Evolutionary conservation across 75 land plant species (phyloP).

Genomic region (Pseudotsuga menziesii): DNA sequence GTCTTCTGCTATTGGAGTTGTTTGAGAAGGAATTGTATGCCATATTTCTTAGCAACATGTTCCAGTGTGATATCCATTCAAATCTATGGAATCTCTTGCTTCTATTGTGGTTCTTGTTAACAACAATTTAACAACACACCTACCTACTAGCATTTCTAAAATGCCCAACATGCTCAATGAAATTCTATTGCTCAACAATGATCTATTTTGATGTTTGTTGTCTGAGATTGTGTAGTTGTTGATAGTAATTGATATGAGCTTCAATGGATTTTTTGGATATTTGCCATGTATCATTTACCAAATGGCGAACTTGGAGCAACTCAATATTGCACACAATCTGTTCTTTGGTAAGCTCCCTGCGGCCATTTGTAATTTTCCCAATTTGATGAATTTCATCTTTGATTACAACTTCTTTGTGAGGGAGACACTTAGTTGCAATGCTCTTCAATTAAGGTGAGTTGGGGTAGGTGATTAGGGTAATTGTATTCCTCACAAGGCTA

Average conservation of each 20-base stretch:
- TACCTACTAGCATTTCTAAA: slow-evolving; percentile 36
- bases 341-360: slow-evolving; percentile 36
- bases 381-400: slow-evolving; percentile 30
- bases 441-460: not conserved
- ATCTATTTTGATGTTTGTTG: slow-evolving; percentile 31
- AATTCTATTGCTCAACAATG: slow-evolving; percentile 44
- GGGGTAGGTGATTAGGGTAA: slow-evolving; percentile 28
- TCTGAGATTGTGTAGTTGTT: slow-evolving; percentile 33
- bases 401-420: slow-evolving; percentile 43
- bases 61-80: slow-evolving; percentile 25
- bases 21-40: slow-evolving; percentile 48
- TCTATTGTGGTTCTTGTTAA: slow-evolving; percentile 53
- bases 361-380: slow-evolving; percentile 28
- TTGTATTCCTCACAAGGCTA: slow-evolving; percentile 37
- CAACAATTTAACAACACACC: slow-evolving; percentile 28
- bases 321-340: slow-evolving; percentile 36
- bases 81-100: slow-evolving; percentile 32
- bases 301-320: slow-evolving; percentile 44
- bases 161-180: slow-evolving; percentile 41
- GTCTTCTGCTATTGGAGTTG: slow-evolving; percentile 30
- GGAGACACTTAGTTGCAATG: slow-evolving; percentile 21
- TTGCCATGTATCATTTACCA: slow-evolving; percentile 35
- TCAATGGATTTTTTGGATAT: slow-evolving; percentile 38
- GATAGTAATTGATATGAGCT: slow-evolving; percentile 62
- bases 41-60: slow-evolving; percentile 37